Percentiles rank a stretch among this genome's conserved stretches.
These are phyloP conservation scores for Lolium perenne DNA, from an alignment of 176 grass and related monocot genomes.

Conservation along the genomic window DNA sequence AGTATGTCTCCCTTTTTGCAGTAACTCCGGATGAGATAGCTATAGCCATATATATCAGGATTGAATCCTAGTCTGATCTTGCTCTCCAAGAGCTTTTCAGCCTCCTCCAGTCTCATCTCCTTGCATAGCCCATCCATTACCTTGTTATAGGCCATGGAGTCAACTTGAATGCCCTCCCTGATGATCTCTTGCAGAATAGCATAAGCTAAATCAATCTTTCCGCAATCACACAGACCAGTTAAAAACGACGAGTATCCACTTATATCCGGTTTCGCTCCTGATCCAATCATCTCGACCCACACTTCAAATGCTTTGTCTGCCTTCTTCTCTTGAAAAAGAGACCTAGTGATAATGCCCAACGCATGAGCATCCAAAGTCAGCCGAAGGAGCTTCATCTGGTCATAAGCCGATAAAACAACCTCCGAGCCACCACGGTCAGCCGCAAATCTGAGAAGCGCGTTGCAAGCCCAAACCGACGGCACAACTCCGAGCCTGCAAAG, in stretches of 20 bases:
- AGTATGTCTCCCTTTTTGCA: slow-evolving; percentile 55
- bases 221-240: slow-evolving; percentile 52
- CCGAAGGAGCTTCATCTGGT: slow-evolving; percentile 49
- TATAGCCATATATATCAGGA: slow-evolving; percentile 64
- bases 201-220: slow-evolving; percentile 56
- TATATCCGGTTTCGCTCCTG: slow-evolving; percentile 57
- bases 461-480: slow-evolving; percentile 58
- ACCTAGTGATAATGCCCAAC: slow-evolving; percentile 59
- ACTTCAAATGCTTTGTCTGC: slow-evolving; percentile 48
- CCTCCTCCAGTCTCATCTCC: slow-evolving; percentile 64
- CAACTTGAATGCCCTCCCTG: slow-evolving; percentile 44
- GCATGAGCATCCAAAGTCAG: slow-evolving; percentile 48
- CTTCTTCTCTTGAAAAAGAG: slow-evolving; percentile 58
- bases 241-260: slow-evolving; percentile 59
- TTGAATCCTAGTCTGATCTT: slow-evolving; percentile 45
- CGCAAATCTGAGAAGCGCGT: slow-evolving; percentile 56
- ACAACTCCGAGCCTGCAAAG: slow-evolving; percentile 53
- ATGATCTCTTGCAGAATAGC: slow-evolving; percentile 51
- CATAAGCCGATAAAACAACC: slow-evolving; percentile 51
- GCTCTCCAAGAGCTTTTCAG: slow-evolving; percentile 71
- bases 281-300: slow-evolving; percentile 56
- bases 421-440: slow-evolving; percentile 39
- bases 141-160: slow-evolving; percentile 66
- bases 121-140: slow-evolving; percentile 78
- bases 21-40: slow-evolving; percentile 61